Evolutionary conservation across 139 green algal species (phyloP).

Genomic region (Pedinophyceae sp.): DNA sequence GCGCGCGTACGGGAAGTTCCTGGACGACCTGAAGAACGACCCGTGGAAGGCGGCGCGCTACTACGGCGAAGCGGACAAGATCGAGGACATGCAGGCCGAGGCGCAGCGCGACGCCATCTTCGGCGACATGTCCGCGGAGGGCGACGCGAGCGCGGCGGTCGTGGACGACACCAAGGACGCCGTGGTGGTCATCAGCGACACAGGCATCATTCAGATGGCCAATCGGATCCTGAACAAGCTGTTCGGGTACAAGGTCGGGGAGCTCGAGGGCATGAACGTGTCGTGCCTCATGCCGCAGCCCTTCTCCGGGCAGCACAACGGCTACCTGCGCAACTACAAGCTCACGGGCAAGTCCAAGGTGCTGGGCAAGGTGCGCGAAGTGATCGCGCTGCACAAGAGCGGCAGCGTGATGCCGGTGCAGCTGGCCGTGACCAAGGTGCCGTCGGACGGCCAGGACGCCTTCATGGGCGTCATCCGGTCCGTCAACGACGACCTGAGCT

Average conservation of each 20-base stretch:
- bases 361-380: conserved; percentile 20
- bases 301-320: conserved; percentile 25
- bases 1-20: conserved; percentile 24
- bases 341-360: conserved; percentile 15
- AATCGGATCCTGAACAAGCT: background rate
- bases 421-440: conserved; percentile 12
- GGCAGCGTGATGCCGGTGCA: conserved; percentile 20
- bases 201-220: background rate
- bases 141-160: too few species aligned
- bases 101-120: background rate
- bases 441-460: conserved; percentile 6
- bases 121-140: background rate
- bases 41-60: background rate
- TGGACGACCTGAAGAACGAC: conserved; percentile 15
- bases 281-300: conserved; percentile 27
- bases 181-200: too few species aligned
- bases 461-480: conserved; percentile 19
- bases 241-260: conserved; percentile 5
- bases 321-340: conserved; percentile 26
- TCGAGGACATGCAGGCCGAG: background rate
- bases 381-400: conserved; percentile 29
- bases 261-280: conserved; percentile 37
- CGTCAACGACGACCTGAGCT: background rate
- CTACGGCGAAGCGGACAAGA: background rate
- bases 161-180: too few species aligned